These are phyloP conservation scores for Russula foetens DNA, from an alignment of 768 basidiomycete species.

Conservation along the genomic window DNA sequence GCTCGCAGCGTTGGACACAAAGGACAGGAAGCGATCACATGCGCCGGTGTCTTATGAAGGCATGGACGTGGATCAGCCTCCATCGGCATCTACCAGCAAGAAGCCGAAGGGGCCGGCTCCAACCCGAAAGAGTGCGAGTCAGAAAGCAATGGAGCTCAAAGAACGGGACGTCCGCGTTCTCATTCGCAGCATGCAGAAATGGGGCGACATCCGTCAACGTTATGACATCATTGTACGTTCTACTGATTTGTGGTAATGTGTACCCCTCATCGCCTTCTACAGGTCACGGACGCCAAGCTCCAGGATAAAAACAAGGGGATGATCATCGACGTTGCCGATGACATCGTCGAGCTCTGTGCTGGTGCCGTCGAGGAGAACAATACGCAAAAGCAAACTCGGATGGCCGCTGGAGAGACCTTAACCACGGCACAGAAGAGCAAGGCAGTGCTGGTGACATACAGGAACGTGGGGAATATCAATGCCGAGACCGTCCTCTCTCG, in stretches of 20 bases:
- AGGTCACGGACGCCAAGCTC: constrained; percentile 87
- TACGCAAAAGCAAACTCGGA: constrained; percentile 64
- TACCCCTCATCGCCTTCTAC: constrained; percentile 7
- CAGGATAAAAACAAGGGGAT: constrained; percentile 90
- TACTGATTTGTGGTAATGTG: background rate
- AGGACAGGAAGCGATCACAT: constrained; percentile 74
- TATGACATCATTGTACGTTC: constrained; percentile 86
- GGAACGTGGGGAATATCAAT: constrained; percentile 89
- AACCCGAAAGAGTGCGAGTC: constrained; percentile 82
- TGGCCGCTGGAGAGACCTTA: constrained; percentile 80
- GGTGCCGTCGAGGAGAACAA: constrained; percentile 81
- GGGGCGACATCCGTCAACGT: constrained; percentile 94
- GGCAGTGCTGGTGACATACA: constrained; percentile 87
- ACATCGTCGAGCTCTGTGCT: constrained; percentile 80
- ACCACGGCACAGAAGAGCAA: constrained; percentile 95
- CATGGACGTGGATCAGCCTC: constrained; percentile 80
- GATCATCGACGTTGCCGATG: constrained; percentile 86
- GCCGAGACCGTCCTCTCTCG: constrained; percentile 94
- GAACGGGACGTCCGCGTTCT: constrained; percentile 95
- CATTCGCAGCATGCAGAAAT: constrained; percentile 90
- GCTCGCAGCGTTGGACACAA: constrained; percentile 49
- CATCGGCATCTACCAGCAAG: constrained; percentile 54
- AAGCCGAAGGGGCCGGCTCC: constrained; percentile 66
- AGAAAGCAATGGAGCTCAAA: constrained; percentile 94
- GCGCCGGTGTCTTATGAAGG: constrained; percentile 88